These are phyloP conservation scores for Yamadazyma taylorii DNA, from an alignment of 1,139 yeast species.

Conservation along the genomic window DNA sequence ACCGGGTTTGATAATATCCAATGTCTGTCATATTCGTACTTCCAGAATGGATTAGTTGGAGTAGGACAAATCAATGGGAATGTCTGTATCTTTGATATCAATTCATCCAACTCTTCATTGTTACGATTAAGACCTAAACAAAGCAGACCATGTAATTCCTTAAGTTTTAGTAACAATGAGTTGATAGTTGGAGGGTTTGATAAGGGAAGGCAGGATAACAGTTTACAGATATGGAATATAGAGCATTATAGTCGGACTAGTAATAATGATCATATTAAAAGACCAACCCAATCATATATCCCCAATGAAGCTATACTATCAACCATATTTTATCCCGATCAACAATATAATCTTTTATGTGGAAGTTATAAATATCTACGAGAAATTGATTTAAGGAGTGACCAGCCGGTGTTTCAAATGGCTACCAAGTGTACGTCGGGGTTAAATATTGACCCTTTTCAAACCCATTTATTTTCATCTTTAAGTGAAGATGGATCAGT, in stretches of 20 bases:
- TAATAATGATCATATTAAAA: slow-evolving; percentile 44
- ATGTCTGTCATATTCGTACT: slow-evolving; percentile 65
- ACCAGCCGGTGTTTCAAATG: slow-evolving; percentile 70
- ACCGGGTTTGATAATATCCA: slow-evolving; percentile 73
- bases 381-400: slow-evolving; percentile 72
- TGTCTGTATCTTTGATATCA: slow-evolving; percentile 63
- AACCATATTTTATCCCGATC: slow-evolving; percentile 63
- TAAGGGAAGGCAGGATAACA: slow-evolving; percentile 73
- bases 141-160: slow-evolving; percentile 70
- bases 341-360: slow-evolving; percentile 57
- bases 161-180: slow-evolving; percentile 66
- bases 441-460: slow-evolving; percentile 66
- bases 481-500: slow-evolving; percentile 82
- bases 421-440: slow-evolving; percentile 76
- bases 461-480: slow-evolving; percentile 64
- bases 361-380: slow-evolving; percentile 79
- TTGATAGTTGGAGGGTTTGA: slow-evolving; percentile 80
- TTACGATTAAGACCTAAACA: slow-evolving; percentile 63
- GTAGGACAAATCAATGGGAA: slow-evolving; percentile 76
- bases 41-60: slow-evolving; percentile 59
- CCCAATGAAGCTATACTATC: slow-evolving; percentile 77
- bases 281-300: slow-evolving; percentile 61
- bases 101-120: slow-evolving; percentile 35
- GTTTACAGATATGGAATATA: slow-evolving; percentile 82
- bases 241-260: slow-evolving; percentile 50